A percentile compares a stretch with the other conserved stretches of the same genome.
Evolutionary conservation across 805 yeast genomes (phyloP).

Genomic region (Pichia sporocuriosa): DNA sequence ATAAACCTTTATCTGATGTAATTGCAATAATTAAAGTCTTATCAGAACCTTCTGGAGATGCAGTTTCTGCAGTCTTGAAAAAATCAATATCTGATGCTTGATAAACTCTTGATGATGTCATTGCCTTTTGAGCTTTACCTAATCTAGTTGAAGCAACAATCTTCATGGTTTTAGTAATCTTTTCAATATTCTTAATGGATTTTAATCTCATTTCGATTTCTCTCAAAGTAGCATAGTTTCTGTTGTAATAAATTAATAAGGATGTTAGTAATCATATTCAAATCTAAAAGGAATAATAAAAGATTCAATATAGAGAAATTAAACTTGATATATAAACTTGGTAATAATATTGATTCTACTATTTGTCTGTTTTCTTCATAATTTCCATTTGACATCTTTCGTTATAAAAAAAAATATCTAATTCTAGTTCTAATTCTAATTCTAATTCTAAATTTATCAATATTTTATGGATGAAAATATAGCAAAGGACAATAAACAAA

Average conservation of each 20-base stretch:
- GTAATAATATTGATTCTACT: too few relatives aligned
- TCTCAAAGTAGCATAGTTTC: conserved; percentile 97
- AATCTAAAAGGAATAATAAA: too few relatives aligned
- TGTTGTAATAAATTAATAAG: conserved; percentile 21
- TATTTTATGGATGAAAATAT: too few relatives aligned
- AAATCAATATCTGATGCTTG: conserved; percentile 74
- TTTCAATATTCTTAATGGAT: conserved; percentile 97
- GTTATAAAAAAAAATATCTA: too few relatives aligned
- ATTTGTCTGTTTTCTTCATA: too few relatives aligned
- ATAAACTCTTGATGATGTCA: conserved; percentile 80
- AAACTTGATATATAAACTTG: too few relatives aligned
- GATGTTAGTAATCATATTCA: background rate
- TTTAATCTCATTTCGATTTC: conserved; percentile 97
- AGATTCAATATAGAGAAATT: too few relatives aligned
- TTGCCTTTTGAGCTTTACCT: conserved; percentile 91
- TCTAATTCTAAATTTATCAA: too few relatives aligned
- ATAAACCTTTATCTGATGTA: conserved; percentile 95
- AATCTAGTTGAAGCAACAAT: conserved; percentile 97
- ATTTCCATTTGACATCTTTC: too few relatives aligned
- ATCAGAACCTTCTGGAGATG: conserved; percentile 35
- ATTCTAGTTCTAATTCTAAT: too few relatives aligned
- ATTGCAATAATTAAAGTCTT: conserved; percentile 80
- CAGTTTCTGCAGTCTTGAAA: conserved; percentile 75
- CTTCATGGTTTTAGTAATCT: conserved; percentile 99
- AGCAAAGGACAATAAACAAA: too few relatives aligned